Percentiles rank a stretch among this genome's conserved stretches.
Evolutionary conservation across 2,329 filamentous ascomycete genomes (phyloP).

Genomic region (Fusarium staphyleae): DNA sequence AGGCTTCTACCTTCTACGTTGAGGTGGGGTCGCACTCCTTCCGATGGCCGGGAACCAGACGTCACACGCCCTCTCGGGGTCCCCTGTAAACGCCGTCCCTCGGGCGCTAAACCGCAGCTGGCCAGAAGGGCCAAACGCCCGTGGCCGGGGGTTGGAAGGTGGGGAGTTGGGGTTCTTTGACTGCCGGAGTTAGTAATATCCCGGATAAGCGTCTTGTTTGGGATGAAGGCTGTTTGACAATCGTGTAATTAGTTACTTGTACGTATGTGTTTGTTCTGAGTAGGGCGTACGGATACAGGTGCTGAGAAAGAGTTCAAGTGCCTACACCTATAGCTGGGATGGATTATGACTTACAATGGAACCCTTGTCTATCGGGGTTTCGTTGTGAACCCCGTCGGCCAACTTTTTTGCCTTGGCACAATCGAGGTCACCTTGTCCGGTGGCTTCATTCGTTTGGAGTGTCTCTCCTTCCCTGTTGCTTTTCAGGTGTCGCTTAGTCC

Average conservation of each 20-base stretch:
- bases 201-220: slow-evolving; percentile 10
- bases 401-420: slow-evolving; percentile 1
- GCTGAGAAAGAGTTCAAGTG: not conserved
- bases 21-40: too few relatives aligned
- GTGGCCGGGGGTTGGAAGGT: slow-evolving; percentile 6
- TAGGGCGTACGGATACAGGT: too few relatives aligned
- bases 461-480: slow-evolving; percentile 3
- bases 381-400: slow-evolving; percentile 12
- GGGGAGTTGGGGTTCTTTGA: slow-evolving; percentile 8
- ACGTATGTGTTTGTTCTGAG: too few relatives aligned
- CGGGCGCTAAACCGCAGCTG: slow-evolving; percentile 26
- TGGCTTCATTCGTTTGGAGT: not conserved
- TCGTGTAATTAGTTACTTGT: too few relatives aligned
- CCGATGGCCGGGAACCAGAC: too few relatives aligned
- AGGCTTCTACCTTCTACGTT: too few relatives aligned
- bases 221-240: slow-evolving; percentile 25
- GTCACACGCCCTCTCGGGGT: slow-evolving; percentile 1
- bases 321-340: slow-evolving; percentile 12
- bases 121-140: slow-evolving; percentile 27
- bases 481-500: slow-evolving; percentile 18
- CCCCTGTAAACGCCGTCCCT: not conserved
- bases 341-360: slow-evolving; percentile 19
- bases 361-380: slow-evolving; percentile 19
- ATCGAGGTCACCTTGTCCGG: too few relatives aligned
- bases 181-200: slow-evolving; percentile 28